Evolutionary conservation across 345 rosid species (phyloP).

Genomic region (Camelina hispida): DNA sequence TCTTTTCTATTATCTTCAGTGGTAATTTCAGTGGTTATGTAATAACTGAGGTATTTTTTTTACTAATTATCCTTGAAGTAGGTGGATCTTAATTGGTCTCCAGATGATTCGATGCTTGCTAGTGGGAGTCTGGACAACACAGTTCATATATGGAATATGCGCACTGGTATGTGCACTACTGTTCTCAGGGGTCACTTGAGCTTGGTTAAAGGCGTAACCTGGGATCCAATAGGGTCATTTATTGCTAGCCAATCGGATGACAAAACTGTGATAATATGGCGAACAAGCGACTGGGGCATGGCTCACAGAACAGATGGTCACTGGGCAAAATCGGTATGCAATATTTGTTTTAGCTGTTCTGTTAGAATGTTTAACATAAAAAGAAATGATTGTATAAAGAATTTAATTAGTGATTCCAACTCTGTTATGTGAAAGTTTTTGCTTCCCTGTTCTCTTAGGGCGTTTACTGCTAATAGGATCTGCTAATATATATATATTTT

Average conservation of each 20-base stretch:
- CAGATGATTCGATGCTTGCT: conserved; percentile 93
- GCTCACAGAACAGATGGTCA: conserved; percentile 96
- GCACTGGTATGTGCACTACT: conserved; percentile 89
- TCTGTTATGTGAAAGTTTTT: neutral
- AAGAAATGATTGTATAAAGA: neutral
- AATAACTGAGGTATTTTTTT: conserved; percentile 54
- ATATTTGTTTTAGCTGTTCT: conserved; percentile 11
- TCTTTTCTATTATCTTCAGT: neutral
- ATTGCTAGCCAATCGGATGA: conserved; percentile 99
- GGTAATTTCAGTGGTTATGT: conserved; percentile 25
- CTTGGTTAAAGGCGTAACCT: conserved; percentile 94
- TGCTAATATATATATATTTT: conserved; percentile 17
- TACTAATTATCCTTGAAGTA: conserved; percentile 69
- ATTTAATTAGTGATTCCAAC: neutral
- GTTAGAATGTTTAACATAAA: conserved; percentile 17
- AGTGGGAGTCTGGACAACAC: conserved; percentile 99
- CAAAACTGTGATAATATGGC: conserved; percentile 97
- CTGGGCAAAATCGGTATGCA: conserved; percentile 96
- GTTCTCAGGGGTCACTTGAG: conserved; percentile 98
- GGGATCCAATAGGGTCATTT: conserved; percentile 99
- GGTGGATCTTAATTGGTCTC: conserved; percentile 99
- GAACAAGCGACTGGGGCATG: conserved; percentile 97
- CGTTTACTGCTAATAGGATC: conserved; percentile 37
- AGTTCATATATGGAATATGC: conserved; percentile 93
- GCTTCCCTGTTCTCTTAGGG: neutral